Conservation (phyloP, 345 rosid species). For the Firmiana major region DNA sequence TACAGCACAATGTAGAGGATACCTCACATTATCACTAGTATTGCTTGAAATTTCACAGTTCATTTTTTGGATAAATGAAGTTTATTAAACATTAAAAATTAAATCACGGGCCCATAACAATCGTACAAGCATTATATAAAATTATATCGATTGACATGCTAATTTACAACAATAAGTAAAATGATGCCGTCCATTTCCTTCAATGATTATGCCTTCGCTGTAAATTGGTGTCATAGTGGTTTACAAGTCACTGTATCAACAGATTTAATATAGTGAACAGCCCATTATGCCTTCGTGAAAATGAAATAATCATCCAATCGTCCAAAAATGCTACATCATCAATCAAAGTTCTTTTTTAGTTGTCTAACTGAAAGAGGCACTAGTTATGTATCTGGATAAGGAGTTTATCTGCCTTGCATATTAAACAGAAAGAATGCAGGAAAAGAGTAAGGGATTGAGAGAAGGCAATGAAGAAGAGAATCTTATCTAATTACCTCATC, state of each 20-base stretch:
- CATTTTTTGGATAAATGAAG: not conserved
- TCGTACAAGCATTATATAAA: not conserved
- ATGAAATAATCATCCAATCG: no score
- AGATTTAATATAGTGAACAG: not conserved
- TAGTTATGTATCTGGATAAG: not conserved
- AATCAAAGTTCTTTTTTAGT: not conserved
- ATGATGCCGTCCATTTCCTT: not conserved
- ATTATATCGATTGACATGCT: not conserved
- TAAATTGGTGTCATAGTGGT: not conserved
- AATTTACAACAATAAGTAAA: not conserved
- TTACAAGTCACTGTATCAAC: not conserved
- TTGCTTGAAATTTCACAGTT: not conserved
- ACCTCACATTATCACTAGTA: not conserved
- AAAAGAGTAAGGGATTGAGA: not conserved
- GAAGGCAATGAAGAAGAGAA: not conserved
- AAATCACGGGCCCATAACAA: not conserved
- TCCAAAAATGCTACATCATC: not conserved
- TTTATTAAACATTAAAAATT: not conserved
- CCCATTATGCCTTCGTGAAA: not conserved
- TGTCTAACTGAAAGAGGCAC: not conserved
- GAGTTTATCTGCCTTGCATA: not conserved
- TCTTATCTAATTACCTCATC: conserved; percentile 43
- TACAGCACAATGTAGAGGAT: no score
- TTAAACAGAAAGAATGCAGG: not conserved
- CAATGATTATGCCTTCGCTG: not conserved